Conservation (phyloP, 192 early-diverging fungal species). For the Rhizophagus clarus region DNA sequence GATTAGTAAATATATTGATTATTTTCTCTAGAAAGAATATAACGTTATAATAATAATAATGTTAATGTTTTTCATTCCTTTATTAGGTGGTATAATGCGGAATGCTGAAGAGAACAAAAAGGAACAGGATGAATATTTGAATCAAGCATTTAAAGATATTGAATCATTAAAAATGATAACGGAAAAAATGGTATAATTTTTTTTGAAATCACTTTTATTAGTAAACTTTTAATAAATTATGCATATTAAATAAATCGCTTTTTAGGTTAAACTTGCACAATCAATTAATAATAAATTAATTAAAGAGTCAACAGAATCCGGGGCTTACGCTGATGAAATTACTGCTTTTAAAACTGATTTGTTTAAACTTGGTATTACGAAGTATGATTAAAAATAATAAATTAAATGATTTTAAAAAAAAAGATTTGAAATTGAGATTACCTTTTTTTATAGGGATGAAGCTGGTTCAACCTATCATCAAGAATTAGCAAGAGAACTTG, state of each 20-base stretch:
- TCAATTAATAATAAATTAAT: constrained; percentile 59
- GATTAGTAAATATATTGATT: neutral
- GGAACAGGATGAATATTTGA: constrained; percentile 68
- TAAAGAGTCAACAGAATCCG: constrained; percentile 38
- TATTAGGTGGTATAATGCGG: constrained; percentile 63
- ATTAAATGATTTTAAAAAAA: neutral
- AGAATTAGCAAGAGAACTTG: constrained; percentile 85
- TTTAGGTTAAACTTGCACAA: constrained; percentile 66
- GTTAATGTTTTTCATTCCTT: neutral
- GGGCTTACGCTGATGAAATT: constrained; percentile 44
- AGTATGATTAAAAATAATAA: constrained; percentile 44
- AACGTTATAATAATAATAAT: too few relatives aligned
- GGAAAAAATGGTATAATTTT: constrained; percentile 74
- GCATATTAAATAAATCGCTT: too few relatives aligned
- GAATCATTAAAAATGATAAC: constrained; percentile 87
- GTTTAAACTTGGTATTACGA: constrained; percentile 92
- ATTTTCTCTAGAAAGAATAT: neutral
- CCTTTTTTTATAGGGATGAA: constrained; percentile 58
- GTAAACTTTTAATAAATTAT: too few relatives aligned
- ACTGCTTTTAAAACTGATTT: constrained; percentile 68
- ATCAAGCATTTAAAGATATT: constrained; percentile 87
- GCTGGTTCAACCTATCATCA: constrained; percentile 86
- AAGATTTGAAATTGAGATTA: neutral
- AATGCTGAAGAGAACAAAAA: constrained; percentile 66
- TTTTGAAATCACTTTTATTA: neutral